Evolutionary conservation across 768 basidiomycete species (phyloP).

Genomic region (Mycena filopes): DNA sequence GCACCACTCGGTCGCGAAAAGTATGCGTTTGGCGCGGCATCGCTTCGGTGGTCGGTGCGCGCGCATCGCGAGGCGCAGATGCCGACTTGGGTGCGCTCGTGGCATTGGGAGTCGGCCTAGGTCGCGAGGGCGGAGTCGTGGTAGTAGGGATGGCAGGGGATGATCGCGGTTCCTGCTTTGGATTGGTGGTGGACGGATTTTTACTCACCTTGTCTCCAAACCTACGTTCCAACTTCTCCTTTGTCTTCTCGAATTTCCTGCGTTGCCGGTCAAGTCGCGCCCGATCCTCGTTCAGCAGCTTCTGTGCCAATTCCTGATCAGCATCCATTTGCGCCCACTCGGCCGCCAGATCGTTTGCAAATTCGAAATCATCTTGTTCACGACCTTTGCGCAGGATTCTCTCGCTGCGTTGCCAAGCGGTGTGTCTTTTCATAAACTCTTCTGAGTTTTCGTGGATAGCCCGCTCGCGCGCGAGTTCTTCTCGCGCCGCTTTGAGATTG

Average conservation of each 20-base stretch:
- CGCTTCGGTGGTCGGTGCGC: too few relatives aligned
- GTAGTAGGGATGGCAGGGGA: too few relatives aligned
- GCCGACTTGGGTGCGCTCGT: too few relatives aligned
- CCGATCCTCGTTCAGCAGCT: not conserved
- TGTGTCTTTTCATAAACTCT: not conserved
- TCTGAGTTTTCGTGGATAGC: not conserved
- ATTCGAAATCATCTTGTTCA: not conserved
- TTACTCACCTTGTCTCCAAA: too few relatives aligned
- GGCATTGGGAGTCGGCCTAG: too few relatives aligned
- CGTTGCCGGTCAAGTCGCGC: not conserved
- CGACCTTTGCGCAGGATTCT: not conserved
- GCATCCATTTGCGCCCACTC: not conserved
- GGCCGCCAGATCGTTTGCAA: not conserved
- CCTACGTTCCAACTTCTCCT: not conserved
- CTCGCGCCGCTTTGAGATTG: too few relatives aligned
- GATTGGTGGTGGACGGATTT: too few relatives aligned
- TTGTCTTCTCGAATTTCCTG: not conserved
- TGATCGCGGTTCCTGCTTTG: too few relatives aligned
- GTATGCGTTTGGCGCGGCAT: not conserved
- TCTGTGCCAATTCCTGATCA: not conserved
- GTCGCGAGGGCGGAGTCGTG: too few relatives aligned
- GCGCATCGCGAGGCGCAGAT: too few relatives aligned
- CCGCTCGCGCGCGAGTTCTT: not conserved
- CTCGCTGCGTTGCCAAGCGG: not conserved
- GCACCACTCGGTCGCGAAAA: not conserved